Base-by-base conservation (phyloP, 1,139 yeast genomes). In the Saccharomyces hybrid region DNA sequence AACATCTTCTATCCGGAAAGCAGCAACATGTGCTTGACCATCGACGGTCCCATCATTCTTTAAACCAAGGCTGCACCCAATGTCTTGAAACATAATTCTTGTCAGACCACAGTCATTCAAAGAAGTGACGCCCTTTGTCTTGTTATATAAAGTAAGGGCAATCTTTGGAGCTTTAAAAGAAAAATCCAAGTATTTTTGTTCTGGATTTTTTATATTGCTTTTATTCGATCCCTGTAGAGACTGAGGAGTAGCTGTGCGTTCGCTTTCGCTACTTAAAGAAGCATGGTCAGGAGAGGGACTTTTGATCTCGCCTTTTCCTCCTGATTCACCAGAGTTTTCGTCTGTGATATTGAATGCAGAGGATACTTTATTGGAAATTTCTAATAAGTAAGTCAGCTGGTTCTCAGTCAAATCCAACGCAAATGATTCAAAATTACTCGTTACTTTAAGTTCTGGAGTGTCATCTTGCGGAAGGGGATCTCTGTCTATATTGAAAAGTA, bases 1-100 rank as follows among this genome's bases (percentile, higher is more conserved):
- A 3, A 83, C 80, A 70, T 93, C 99, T 55, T 80, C 80, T 1
- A 91, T 88, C 1, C 85, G 81, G 64, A 95, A 86, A 0, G 97
- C 83, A 47, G 82, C 80, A 31, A 90, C 77, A 50, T 80, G 81
- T n/a, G 90, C 66, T 54, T 83, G 84, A 0, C 91, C 79, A 5
- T 75, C 78, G 57, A 82, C 78, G 47, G 82, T 80, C 1, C 83
- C 78, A 60, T 82, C 80, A 38, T 81, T 77, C 46, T 74, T 76
- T 72, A 86, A 73, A 2, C 71, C 65, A 54, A 86, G 75, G 16
- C 74, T 70, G 3, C 84, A 62, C 0, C 80, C 80, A 48, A 85
- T 74, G n/a, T 81, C 81, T 58, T 84, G 82, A 56, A 91, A 73
- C 0, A 88, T 76, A 58, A 93, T 80, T 23, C 75, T 76, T 0